Evolutionary conservation across 2,329 filamentous ascomycete genomes (phyloP).

Genomic region (Meredithiella fracta): DNA sequence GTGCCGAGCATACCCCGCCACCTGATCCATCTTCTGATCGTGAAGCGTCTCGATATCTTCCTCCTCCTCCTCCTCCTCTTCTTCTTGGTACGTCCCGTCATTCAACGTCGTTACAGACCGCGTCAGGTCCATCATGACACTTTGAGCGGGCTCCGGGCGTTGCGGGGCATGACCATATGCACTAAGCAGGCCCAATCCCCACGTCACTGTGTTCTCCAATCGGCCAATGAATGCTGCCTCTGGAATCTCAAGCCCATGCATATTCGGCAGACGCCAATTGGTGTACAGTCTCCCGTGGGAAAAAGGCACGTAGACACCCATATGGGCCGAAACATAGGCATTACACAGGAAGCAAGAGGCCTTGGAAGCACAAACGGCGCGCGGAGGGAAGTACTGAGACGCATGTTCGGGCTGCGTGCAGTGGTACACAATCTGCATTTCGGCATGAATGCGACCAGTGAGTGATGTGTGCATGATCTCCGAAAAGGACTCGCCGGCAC

Average conservation of each 20-base stretch:
- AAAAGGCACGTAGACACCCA: constrained; percentile 25
- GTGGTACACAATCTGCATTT: constrained; percentile 32
- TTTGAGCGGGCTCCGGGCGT: constrained; percentile 12
- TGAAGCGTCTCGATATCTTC: background rate
- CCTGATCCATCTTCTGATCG: background rate
- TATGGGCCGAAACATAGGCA: constrained; percentile 27
- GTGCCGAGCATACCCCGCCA: background rate
- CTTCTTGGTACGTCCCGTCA: background rate
- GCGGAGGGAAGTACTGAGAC: constrained; percentile 19
- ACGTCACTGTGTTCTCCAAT: constrained; percentile 10
- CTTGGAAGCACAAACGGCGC: constrained; percentile 32
- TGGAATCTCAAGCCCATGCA: constrained; percentile 11
- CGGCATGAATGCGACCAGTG: constrained; percentile 29
- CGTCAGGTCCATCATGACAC: constrained; percentile 9
- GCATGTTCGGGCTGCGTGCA: constrained; percentile 21
- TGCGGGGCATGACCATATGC: constrained; percentile 9
- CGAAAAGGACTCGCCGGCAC: constrained; percentile 9
- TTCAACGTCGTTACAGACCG: constrained; percentile 4
- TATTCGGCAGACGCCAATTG: constrained; percentile 27
- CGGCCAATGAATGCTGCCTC: constrained; percentile 12
- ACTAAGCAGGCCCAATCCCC: constrained; percentile 11
- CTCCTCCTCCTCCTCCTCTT: constrained; percentile 3
- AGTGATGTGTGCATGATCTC: constrained; percentile 15
- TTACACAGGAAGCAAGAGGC: constrained; percentile 36
- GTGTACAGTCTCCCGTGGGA: constrained; percentile 30